Evolutionary conservation across 305 asterid genomes (phyloP).

Genomic region (Solanum aculeatissimum): DNA sequence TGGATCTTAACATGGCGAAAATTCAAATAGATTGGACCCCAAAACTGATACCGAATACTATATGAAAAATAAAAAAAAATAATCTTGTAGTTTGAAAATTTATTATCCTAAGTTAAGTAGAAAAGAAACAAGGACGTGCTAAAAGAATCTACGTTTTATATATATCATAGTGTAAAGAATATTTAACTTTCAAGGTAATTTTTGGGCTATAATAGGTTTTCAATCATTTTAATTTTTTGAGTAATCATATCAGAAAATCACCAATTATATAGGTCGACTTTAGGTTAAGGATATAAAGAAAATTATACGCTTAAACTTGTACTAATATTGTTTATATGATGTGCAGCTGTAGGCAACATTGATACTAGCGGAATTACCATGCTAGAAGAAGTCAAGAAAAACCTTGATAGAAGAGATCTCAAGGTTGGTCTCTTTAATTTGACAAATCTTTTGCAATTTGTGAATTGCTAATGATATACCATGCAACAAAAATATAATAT

Average conservation of each 20-base stretch:
- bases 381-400: slow-evolving; percentile 76
- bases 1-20: no score
- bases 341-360: slow-evolving; percentile 81
- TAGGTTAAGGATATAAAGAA: background rate
- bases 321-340: background rate
- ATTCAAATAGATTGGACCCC: background rate
- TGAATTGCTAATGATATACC: background rate
- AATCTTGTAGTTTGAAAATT: background rate
- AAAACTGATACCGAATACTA: background rate
- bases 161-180: background rate
- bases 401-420: slow-evolving; percentile 59
- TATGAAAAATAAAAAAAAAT: background rate
- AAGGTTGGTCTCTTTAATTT: slow-evolving; percentile 26
- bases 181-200: background rate
- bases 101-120: background rate
- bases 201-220: background rate
- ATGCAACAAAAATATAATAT: background rate
- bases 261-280: background rate
- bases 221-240: background rate
- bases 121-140: background rate
- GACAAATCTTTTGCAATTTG: background rate
- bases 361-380: slow-evolving; percentile 94
- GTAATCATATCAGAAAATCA: background rate
- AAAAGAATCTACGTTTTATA: background rate
- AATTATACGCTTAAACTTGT: background rate